Evolutionary conservation across 345 rosid genomes (phyloP), one percentile per base, ranked within the genome.

Genomic region (Sonneratia caseolaris): DNA sequence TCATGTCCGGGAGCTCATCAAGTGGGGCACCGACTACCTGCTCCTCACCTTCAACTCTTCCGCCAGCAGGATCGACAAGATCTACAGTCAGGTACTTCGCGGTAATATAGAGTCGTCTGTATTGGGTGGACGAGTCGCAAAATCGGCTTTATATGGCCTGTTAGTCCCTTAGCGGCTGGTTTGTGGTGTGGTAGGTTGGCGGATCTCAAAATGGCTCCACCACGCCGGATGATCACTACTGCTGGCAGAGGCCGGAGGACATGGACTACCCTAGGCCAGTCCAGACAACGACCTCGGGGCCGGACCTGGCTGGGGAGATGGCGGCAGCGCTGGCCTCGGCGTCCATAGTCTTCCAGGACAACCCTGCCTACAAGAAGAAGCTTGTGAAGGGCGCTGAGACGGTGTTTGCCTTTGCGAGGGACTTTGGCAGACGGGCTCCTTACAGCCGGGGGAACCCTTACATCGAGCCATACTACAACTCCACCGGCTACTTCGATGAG

Each of bases 241-340:
- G 97, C 75, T 93, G 98, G 97, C 75, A 76, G 66, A 83, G 87
- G 74, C 96, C 96, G 12, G 98, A 91, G 77, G 96, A 93, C 78
- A 91, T 91, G 96, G 82, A 84, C 69, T 91, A 91, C n/a, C 56
- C 53, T 7, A 78, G 93, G 61, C 86, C 85, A 18, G 81, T 86
- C 27, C 82, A 82, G 47, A 48, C 57, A 0, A 2, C 83, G 3
- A 64, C 27, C 22, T 19, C 89, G 0, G 96, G 89, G 19, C 79
- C 93, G 0, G 97, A 93, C 55, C 93, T 93, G 0, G 96, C 84
- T 0, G 89, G 85, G 15, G 97, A 92, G 77, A 89, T 90, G 78
- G 88, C 95, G 0, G 92, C 98, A 0, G 91, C 98, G 42, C 70
- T 92, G 2, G 84, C 96, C 0, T 86, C 98, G 0, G 98, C 98